Percentiles rank a stretch among this genome's conserved stretches.
These are phyloP conservation scores for Apiotrichum mycotoxinovorans DNA, from an alignment of 1,284 basidiomycete species.

Conservation along the genomic window DNA sequence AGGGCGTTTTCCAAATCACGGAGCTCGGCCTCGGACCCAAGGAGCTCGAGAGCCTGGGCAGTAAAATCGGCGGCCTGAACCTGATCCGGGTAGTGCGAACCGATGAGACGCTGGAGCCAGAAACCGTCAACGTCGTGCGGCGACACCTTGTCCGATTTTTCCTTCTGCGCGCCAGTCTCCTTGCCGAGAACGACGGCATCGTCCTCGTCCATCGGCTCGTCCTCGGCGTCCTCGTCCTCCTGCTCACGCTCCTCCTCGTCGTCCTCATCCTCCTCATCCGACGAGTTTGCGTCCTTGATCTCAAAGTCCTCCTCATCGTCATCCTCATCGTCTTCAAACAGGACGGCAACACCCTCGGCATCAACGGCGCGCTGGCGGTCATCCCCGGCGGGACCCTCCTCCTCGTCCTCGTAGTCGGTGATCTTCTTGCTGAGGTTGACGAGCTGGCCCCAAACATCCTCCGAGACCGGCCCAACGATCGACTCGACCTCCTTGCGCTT, in stretches of 20 bases:
- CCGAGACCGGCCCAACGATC: constrained; percentile 66
- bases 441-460: constrained; percentile 80
- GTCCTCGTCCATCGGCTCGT: constrained; percentile 55
- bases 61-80: constrained; percentile 93
- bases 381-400: constrained; percentile 77
- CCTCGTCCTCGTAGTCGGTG: constrained; percentile 89
- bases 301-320: constrained; percentile 71
- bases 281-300: constrained; percentile 53
- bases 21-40: constrained; percentile 81
- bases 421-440: constrained; percentile 90
- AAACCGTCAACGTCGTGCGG: constrained; percentile 93
- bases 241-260: constrained; percentile 64
- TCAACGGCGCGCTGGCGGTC: constrained; percentile 51
- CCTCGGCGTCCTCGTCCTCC: constrained; percentile 52
- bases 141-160: constrained; percentile 65
- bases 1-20: constrained; percentile 96
- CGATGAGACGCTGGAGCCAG: constrained; percentile 95
- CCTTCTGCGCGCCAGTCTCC: constrained; percentile 37
- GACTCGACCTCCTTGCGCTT: constrained; percentile 93
- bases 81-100: constrained; percentile 86
- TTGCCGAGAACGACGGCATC: constrained; percentile 64
- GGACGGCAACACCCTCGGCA: constrained; percentile 85
- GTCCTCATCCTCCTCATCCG: constrained; percentile 67
- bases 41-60: constrained; percentile 74
- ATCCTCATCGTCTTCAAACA: constrained; percentile 93